Evolutionary conservation across 2,329 filamentous ascomycete genomes (phyloP).

Genomic region (Scolecobasidium constrictum): DNA sequence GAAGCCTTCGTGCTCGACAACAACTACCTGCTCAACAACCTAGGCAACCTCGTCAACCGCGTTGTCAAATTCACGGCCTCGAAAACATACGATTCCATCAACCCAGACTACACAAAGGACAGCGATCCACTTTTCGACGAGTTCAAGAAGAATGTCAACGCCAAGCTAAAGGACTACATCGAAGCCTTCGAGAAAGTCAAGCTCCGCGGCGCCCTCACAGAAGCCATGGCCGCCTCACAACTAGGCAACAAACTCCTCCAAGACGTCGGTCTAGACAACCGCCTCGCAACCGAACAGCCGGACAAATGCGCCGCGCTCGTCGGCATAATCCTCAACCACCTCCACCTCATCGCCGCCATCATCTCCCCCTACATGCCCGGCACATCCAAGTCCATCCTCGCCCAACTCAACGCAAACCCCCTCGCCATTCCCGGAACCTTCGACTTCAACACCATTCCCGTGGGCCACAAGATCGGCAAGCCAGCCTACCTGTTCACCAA

Average conservation of each 20-base stretch:
- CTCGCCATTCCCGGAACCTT: constrained; percentile 46
- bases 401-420: constrained; percentile 57
- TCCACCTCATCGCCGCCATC: constrained; percentile 69
- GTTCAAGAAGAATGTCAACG: constrained; percentile 52
- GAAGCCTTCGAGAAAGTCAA: constrained; percentile 59
- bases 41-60: constrained; percentile 48
- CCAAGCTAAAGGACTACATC: constrained; percentile 55
- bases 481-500: constrained; percentile 71
- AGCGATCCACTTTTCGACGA: constrained; percentile 18
- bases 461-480: constrained; percentile 72
- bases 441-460: constrained; percentile 28
- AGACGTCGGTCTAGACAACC: constrained; percentile 50
- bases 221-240: constrained; percentile 56
- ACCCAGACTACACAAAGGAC: constrained; percentile 56
- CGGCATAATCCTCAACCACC: constrained; percentile 71
- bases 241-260: constrained; percentile 49
- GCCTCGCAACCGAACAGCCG: constrained; percentile 47
- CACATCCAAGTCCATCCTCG: constrained; percentile 63
- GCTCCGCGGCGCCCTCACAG: constrained; percentile 54
- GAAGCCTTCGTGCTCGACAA: constrained; percentile 70
- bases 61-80: constrained; percentile 61
- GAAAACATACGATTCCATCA: constrained; percentile 56
- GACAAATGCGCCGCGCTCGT: constrained; percentile 52
- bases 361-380: constrained; percentile 77
- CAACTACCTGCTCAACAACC: constrained; percentile 79